Evolutionary conservation across 108 stramenopile genomes (phyloP), one percentile per base, ranked within the genome.

Genomic region (Schizochytrium sp.): DNA sequence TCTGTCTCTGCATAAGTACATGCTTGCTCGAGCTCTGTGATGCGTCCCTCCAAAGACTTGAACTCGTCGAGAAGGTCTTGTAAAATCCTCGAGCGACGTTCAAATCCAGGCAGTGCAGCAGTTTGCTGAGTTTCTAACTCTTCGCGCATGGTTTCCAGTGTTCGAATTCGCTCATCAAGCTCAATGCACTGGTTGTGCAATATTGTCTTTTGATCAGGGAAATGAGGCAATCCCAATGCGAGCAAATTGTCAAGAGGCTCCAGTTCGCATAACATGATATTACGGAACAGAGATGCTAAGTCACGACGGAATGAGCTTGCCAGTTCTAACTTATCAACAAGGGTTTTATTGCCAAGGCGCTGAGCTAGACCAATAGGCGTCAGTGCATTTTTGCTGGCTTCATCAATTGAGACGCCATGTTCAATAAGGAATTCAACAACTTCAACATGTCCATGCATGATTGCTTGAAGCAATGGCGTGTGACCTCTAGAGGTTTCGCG

Each of bases 151-250:
- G 47, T 12, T 5, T n/a, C 5, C 28, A 83, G 76, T 10, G 13
- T 50, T 13, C 44, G 10, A 44, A 69, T 15, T 1, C 64, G 64
- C 42, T 7, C 28, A 8, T 1, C 64, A 7, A 69, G 64, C 12
- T 69, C 64, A 15, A 28, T 44, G 28, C 64, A 69, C 0, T 44
- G 64, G 3, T 55, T 47, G 50, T 40, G 50, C 50, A 83, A 53
- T 47, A 83, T 83, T 5, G 50, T 83, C 76, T 83, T n/a, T 40
- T 83, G 76, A 40, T 83, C 53, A 10, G 53, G 76, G 55, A 83
- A 83, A 53, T 83, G 53, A 56, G 53, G 53, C 15, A 55, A 47
- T 5, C 76, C 76, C 10, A 55, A 17, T 0, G 49, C 53, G 47
- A 83, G 53, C 13, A 83, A 55, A 28, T 12, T 50, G 50, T 83